Base-by-base conservation (phyloP, 352 stramenopile genomes). In the Achlya hypogyna region DNA sequence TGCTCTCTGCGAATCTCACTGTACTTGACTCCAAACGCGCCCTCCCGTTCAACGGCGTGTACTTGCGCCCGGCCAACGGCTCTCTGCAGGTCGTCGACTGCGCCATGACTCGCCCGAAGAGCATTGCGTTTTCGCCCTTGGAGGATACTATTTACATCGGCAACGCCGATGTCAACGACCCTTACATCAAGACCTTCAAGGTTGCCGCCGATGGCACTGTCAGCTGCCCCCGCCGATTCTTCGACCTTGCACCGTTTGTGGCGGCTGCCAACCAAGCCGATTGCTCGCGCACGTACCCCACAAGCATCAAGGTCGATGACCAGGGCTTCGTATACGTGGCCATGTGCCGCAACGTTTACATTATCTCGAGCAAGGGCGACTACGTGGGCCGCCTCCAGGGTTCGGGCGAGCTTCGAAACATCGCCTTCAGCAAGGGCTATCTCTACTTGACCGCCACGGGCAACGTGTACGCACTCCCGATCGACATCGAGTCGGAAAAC, bases 31-130 rank as follows among this genome's bases (percentile, higher is more conserved):
- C 60, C 1, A 86, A 87, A 54, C 79, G 80, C 47, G 83, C 90
- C 65, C 79, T 92, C 34, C 81, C 81, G 2, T 92, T 88, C 63
- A 92, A 90, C 65, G 83, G 83, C 32, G 76, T 92, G 45, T 92
- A 88, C 70, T 72, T 84, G 67, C 76, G 89, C 32, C 73, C 72
- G 45, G 28, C 49, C 5, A 85, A 85, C 59, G 72, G 72, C 45
- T 74, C 73, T 20, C 42, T 23, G 14, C 74, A 71, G 29, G 69
- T 82, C 38, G 58, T 90, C 42, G 83, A 92, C 47, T 88, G 81
- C 53, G 74, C 75, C 54, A 88, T 92, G 80, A 82, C 82, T 43
- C 81, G 83, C 10, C 83, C 83, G n/a, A 89, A 89, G 74, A 89
- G 89, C 72, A 89, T 92, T 40, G 83, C 83, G 22, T 90, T 92